phyloP scores from a whole-genome alignment of 768 basidiomycete genomes.

The Galerina marginata region DNA sequence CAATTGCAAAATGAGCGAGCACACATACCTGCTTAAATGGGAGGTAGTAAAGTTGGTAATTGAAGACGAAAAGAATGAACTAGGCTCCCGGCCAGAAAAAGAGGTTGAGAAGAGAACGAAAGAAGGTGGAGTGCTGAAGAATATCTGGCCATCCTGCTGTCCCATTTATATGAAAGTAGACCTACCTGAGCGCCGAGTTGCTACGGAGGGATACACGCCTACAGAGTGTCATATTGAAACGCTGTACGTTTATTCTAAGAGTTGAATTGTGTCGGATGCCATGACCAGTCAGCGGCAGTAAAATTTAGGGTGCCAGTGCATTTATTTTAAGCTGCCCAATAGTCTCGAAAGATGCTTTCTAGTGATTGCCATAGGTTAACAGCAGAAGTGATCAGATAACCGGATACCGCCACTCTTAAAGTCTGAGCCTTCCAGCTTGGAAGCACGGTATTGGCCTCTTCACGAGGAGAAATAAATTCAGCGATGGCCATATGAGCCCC shows the following conservation, averaged over 20 bases:
- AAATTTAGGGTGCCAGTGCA: not conserved
- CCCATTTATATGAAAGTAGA: slow-evolving; percentile 15
- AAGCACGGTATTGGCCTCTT: not conserved
- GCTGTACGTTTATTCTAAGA: not conserved
- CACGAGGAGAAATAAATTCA: no score
- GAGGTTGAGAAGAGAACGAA: slow-evolving; percentile 23
- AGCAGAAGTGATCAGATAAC: not conserved
- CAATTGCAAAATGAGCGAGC: not conserved
- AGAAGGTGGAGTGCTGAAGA: slow-evolving; percentile 13
- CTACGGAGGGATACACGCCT: slow-evolving; percentile 4
- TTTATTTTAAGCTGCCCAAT: not conserved
- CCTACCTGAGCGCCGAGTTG: slow-evolving; percentile 9
- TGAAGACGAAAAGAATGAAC: slow-evolving; percentile 29
- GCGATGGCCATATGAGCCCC: no score
- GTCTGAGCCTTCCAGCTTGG: not conserved
- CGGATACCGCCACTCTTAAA: not conserved
- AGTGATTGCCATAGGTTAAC: not conserved
- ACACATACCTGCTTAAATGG: slow-evolving; percentile 25
- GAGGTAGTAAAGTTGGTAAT: slow-evolving; percentile 20
- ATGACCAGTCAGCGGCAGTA: slow-evolving; percentile 6
- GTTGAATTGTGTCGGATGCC: slow-evolving; percentile 1
- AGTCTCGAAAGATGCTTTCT: no score
- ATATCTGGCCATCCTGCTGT: not conserved
- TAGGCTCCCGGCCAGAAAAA: slow-evolving; percentile 28
- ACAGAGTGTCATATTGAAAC: slow-evolving; percentile 16